Conservation (phyloP, 2,329 filamentous ascomycete genomes). For the Trichophyton rubrum region DNA sequence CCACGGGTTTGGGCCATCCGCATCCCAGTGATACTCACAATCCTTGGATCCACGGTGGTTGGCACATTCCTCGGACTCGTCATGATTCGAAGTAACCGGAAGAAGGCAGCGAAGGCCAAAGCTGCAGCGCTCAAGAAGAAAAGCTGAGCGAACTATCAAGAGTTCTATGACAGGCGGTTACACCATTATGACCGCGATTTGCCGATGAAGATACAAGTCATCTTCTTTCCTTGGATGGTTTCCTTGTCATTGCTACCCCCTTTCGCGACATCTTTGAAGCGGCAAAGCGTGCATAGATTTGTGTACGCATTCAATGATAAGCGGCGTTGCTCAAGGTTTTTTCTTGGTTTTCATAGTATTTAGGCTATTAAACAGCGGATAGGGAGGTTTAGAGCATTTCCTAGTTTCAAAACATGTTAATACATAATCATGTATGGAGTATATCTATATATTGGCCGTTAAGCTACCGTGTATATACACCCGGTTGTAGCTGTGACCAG, state of each 20-base stretch:
- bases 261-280: neutral
- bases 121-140: slow-evolving; percentile 71
- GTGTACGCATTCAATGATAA: neutral
- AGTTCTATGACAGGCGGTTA: neutral
- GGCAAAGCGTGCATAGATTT: neutral
- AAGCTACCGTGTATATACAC: neutral
- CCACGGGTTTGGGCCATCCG: slow-evolving; percentile 98
- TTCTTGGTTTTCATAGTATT: neutral
- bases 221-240: neutral
- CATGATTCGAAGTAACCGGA: slow-evolving; percentile 97
- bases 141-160: neutral
- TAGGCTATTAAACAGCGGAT: neutral
- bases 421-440: neutral
- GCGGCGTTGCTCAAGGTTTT: neutral
- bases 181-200: neutral
- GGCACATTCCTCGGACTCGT: slow-evolving; percentile 92
- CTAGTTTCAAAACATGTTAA: neutral
- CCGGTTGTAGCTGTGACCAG: neutral
- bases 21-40: slow-evolving; percentile 90
- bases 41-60: slow-evolving; percentile 83
- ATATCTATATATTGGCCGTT: neutral
- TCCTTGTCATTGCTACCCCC: neutral
- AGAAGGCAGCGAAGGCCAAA: slow-evolving; percentile 91
- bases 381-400: neutral
- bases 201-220: neutral